A percentile compares a stretch with the other conserved stretches of the same genome.
phyloP scores from a whole-genome alignment of 495 filamentous ascomycete genomes.

The Oidiodendron maius region DNA sequence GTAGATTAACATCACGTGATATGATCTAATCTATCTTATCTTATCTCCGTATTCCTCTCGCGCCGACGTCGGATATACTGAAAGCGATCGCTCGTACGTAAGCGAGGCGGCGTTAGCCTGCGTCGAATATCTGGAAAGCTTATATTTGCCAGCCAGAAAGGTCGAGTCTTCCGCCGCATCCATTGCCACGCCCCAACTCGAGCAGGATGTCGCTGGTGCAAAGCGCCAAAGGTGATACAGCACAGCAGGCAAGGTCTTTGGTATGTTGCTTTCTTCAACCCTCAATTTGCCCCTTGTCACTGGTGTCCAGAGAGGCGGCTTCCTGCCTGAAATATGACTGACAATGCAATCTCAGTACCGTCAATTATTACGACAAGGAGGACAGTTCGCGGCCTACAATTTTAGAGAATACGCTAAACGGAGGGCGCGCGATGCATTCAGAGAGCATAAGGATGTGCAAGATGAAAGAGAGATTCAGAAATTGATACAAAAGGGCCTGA shows the following conservation, averaged over 20 bases:
- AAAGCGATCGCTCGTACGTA: too few relatives aligned
- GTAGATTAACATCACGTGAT: too few relatives aligned
- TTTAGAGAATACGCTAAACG: slow-evolving; percentile 95
- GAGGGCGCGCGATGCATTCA: slow-evolving; percentile 81
- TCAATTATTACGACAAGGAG: slow-evolving; percentile 78
- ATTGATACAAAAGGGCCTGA: slow-evolving; percentile 80
- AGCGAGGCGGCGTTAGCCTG: too few relatives aligned
- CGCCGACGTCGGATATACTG: background rate
- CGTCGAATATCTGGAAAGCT: too few relatives aligned
- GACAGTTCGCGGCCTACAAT: slow-evolving; percentile 89
- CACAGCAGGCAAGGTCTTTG: slow-evolving; percentile 58
- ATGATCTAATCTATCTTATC: background rate
- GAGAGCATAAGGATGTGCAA: slow-evolving; percentile 64
- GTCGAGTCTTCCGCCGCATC: background rate
- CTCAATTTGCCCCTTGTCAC: slow-evolving; percentile 1
- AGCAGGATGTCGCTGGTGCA: slow-evolving; percentile 41
- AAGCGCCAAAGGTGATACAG: slow-evolving; percentile 53
- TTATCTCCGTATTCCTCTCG: background rate
- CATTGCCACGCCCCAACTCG: too few relatives aligned
- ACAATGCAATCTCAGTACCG: slow-evolving; percentile 61
- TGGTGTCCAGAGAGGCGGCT: background rate
- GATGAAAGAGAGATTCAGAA: slow-evolving; percentile 75
- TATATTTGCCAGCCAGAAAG: background rate
- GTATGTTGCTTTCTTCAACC: slow-evolving; percentile 1
- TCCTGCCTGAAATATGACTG: background rate